Evolutionary conservation across 1,284 basidiomycete genomes (phyloP).

Genomic region (Rhodotorula sp.): DNA sequence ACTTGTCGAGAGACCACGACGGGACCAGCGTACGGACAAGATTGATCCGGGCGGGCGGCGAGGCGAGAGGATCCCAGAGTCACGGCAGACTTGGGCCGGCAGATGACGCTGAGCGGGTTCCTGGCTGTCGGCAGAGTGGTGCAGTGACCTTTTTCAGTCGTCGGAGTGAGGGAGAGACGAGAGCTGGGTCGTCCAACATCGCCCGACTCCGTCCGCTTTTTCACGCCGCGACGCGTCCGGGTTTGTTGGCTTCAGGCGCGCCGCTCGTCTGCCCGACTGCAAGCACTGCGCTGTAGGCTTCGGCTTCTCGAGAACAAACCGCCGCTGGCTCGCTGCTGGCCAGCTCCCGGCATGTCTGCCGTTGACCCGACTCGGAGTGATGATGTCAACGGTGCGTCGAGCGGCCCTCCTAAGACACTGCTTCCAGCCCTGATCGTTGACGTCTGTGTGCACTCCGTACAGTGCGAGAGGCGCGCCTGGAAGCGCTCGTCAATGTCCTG

Average conservation of each 20-base stretch:
- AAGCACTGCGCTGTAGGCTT: not conserved
- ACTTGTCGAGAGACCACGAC: not conserved
- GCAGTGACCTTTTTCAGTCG: not conserved
- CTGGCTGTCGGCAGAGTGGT: not conserved
- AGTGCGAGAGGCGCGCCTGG: slow-evolving; percentile 19
- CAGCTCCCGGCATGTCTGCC: not conserved
- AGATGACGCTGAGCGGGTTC: not conserved
- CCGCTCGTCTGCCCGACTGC: not conserved
- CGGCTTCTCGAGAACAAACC: too few relatives aligned
- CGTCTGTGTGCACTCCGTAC: not conserved
- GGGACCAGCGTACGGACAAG: too few relatives aligned
- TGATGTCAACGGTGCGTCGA: too few relatives aligned
- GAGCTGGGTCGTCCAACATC: too few relatives aligned
- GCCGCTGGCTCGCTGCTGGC: not conserved
- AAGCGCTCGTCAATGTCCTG: slow-evolving; percentile 26
- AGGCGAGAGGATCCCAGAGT: not conserved
- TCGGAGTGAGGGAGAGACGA: too few relatives aligned
- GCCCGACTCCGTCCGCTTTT: not conserved
- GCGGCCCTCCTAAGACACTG: too few relatives aligned
- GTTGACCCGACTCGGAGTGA: not conserved
- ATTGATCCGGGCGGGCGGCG: not conserved
- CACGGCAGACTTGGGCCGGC: not conserved
- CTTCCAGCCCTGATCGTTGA: too few relatives aligned
- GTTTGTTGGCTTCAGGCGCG: too few relatives aligned
- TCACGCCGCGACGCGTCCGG: not conserved